A percentile compares a stretch with the other conserved stretches of the same genome.
These are phyloP conservation scores for Heterobasidion irregulare DNA, from an alignment of 1,284 basidiomycete genomes.

Conservation along the genomic window DNA sequence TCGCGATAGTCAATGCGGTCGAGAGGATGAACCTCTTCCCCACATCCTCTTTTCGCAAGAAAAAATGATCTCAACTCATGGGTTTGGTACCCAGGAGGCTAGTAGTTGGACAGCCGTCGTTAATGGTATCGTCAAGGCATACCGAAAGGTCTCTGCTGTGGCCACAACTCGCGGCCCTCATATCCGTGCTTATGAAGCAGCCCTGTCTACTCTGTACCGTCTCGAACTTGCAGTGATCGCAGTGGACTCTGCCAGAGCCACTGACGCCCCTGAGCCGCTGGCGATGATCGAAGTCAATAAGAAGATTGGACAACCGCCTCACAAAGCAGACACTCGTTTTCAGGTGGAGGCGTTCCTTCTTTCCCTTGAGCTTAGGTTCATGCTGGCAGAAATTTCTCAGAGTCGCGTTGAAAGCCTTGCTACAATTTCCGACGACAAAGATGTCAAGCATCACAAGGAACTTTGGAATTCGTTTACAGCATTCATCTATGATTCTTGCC, in stretches of 20 bases:
- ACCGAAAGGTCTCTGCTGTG: constrained; percentile 26
- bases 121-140: constrained; percentile 23
- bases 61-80: constrained; percentile 18
- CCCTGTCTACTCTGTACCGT: constrained; percentile 38
- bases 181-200: constrained; percentile 41
- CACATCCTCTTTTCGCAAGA: constrained; percentile 12
- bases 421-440: constrained; percentile 3
- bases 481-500: constrained; percentile 34
- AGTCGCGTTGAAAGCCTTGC: constrained; percentile 13
- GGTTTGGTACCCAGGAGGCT: constrained; percentile 21
- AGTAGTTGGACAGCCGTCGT: constrained; percentile 28
- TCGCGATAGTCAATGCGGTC: constrained; percentile 10
- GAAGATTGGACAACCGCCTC: constrained; percentile 44
- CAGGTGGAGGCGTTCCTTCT: constrained; percentile 44
- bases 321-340: constrained; percentile 45
- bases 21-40: constrained; percentile 12
- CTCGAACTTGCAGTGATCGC: constrained; percentile 33
- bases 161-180: constrained; percentile 39
- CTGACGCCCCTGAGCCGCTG: constrained; percentile 30
- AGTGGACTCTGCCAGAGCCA: constrained; percentile 25
- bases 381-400: constrained; percentile 27
- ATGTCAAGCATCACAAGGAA: constrained; percentile 9
- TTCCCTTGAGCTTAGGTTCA: constrained; percentile 35
- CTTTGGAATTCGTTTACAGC: constrained; percentile 29
- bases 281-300: constrained; percentile 38